phyloP scores from a whole-genome alignment of 2,329 filamentous ascomycete genomes.

The Fusarium acutatum region DNA sequence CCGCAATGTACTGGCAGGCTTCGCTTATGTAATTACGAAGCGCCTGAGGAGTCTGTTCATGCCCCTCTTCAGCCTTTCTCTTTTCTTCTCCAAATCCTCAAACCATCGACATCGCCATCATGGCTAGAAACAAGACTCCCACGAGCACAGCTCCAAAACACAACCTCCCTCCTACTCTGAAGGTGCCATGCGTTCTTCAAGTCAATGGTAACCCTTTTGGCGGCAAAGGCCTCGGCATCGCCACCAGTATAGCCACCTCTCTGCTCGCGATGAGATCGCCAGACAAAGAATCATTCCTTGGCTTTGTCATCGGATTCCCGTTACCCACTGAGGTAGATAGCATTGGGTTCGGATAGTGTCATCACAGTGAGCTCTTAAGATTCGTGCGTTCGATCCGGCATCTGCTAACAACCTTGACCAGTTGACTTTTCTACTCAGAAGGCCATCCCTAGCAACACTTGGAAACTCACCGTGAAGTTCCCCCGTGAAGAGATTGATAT shows the following conservation, averaged over 20 bases:
- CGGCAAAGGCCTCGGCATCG: rapidly evolving
- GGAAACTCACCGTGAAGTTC: not conserved
- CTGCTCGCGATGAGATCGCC: rapidly evolving
- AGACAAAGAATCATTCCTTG: not conserved
- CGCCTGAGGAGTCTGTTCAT: rapidly evolving
- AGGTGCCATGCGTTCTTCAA: not conserved
- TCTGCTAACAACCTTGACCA: not conserved
- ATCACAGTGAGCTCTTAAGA: not conserved
- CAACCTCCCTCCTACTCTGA: not conserved
- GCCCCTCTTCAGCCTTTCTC: not conserved
- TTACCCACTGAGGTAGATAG: not conserved
- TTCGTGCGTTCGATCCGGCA: rapidly evolving
- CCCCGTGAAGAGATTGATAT: not conserved
- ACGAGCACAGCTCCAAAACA: not conserved
- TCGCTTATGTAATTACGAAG: not conserved
- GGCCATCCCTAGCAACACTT: not conserved
- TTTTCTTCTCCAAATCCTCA: rapidly evolving
- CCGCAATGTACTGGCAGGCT: rapidly evolving
- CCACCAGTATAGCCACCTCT: not conserved
- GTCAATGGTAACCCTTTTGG: not conserved
- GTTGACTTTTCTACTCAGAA: not conserved
- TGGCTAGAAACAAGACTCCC: not conserved
- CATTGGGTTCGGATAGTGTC: not conserved
- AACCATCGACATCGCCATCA: not conserved
- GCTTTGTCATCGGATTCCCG: not conserved